Evolutionary conservation across 371 early-diverging fungal species (phyloP).

Genomic region (Mucor racemosus): DNA sequence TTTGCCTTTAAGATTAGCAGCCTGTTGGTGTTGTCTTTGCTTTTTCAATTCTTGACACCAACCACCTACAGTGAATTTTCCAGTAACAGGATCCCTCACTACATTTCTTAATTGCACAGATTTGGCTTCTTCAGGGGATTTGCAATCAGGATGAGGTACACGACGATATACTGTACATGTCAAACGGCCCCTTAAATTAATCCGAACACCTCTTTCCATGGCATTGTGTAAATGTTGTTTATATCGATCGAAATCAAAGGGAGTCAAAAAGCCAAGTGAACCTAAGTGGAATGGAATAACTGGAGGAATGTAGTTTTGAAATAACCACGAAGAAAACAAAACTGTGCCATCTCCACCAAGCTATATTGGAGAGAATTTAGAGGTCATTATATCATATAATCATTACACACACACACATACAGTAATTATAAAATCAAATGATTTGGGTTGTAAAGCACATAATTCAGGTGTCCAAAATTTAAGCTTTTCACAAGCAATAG

Average conservation of each 20-base stretch:
- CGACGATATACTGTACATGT: slow-evolving; percentile 81
- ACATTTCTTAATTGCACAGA: slow-evolving; percentile 42
- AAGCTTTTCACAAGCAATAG: slow-evolving; percentile 42
- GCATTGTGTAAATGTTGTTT: slow-evolving; percentile 61
- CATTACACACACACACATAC: slow-evolving; percentile 37
- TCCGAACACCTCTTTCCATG: slow-evolving; percentile 75
- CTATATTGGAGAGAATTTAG: slow-evolving; percentile 31
- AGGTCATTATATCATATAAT: neutral
- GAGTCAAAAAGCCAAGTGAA: slow-evolving; percentile 91
- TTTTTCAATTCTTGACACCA: slow-evolving; percentile 36
- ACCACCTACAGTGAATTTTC: slow-evolving; percentile 50
- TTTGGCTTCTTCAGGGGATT: slow-evolving; percentile 22
- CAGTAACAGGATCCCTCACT: slow-evolving; percentile 50
- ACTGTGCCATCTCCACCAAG: slow-evolving; percentile 93
- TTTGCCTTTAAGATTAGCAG: slow-evolving; percentile 1
- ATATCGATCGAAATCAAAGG: slow-evolving; percentile 77
- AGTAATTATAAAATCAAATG: slow-evolving; percentile 81
- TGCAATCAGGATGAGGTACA: slow-evolving; percentile 41
- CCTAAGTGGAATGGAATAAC: slow-evolving; percentile 91
- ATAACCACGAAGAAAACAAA: slow-evolving; percentile 89
- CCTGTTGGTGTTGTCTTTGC: slow-evolving; percentile 2
- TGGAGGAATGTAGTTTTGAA: slow-evolving; percentile 89
- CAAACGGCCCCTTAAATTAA: slow-evolving; percentile 90
- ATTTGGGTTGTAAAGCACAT: slow-evolving; percentile 67
- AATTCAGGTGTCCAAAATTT: slow-evolving; percentile 85